A percentile compares a stretch with the other conserved stretches of the same genome.
phyloP scores from a whole-genome alignment of 495 filamentous ascomycete genomes.

The Podospora tetraspora region DNA sequence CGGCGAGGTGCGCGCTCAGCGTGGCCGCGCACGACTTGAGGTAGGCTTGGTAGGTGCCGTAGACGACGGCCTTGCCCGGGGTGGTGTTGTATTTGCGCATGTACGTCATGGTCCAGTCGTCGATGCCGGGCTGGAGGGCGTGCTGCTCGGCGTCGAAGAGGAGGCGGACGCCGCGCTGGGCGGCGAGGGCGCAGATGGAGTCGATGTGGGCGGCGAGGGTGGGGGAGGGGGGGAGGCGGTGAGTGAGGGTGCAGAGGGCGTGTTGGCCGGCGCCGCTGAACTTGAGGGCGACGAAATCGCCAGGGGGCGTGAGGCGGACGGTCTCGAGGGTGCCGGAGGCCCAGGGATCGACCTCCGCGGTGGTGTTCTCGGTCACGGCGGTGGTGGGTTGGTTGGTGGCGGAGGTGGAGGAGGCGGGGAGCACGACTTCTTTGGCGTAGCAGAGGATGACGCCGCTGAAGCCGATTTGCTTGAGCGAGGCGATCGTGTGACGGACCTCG shows the following conservation, averaged over 20 bases:
- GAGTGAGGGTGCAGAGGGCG: slow-evolving; percentile 59
- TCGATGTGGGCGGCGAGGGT: slow-evolving; percentile 64
- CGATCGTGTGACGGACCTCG: slow-evolving; percentile 57
- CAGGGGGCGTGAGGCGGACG: slow-evolving; percentile 63
- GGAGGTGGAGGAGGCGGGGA: slow-evolving; percentile 38
- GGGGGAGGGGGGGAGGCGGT: slow-evolving; percentile 52
- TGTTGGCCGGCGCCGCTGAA: slow-evolving; percentile 87
- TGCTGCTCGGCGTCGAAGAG: slow-evolving; percentile 88
- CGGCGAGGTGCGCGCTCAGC: slow-evolving; percentile 61
- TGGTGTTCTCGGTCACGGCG: slow-evolving; percentile 40
- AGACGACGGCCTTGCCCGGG: slow-evolving; percentile 45
- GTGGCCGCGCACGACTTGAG: slow-evolving; percentile 63
- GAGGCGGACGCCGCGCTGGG: slow-evolving; percentile 63
- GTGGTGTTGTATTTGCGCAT: slow-evolving; percentile 70
- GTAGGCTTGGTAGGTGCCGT: slow-evolving; percentile 80
- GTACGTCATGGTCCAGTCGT: slow-evolving; percentile 75
- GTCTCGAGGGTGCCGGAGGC: slow-evolving; percentile 68
- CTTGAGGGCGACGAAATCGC: slow-evolving; percentile 87
- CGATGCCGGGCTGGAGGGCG: slow-evolving; percentile 73
- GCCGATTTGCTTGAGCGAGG: slow-evolving; percentile 57
- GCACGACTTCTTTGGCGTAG: slow-evolving; percentile 69
- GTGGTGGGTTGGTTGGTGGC: slow-evolving; percentile 22
- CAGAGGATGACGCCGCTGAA: slow-evolving; percentile 72
- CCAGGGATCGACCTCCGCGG: slow-evolving; percentile 66
- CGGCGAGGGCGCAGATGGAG: slow-evolving; percentile 70